Evolutionary conservation across 768 basidiomycete species (phyloP).

Genomic region (Hydnum rufescens): DNA sequence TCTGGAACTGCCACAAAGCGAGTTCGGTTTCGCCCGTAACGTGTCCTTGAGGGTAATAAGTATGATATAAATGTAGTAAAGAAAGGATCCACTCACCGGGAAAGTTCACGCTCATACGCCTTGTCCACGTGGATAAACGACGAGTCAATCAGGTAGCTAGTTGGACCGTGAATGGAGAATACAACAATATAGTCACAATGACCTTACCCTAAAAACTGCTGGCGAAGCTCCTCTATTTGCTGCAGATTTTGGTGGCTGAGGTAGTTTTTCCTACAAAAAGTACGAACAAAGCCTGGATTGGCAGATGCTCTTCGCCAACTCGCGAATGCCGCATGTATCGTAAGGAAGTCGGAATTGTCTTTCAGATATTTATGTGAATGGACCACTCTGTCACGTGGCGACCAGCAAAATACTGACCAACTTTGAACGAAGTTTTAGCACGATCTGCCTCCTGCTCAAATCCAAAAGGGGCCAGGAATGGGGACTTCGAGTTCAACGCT

Average conservation of each 20-base stretch:
- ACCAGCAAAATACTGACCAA: conserved; percentile 28
- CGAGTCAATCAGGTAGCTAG: conserved; percentile 74
- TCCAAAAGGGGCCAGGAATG: conserved; percentile 79
- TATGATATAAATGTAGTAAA: conserved; percentile 1
- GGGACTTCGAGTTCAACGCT: conserved; percentile 78
- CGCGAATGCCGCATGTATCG: conserved; percentile 74
- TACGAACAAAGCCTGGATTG: conserved; percentile 38
- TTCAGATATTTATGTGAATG: neutral
- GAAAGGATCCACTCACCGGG: conserved; percentile 24
- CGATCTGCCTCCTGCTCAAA: conserved; percentile 70
- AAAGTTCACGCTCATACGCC: conserved; percentile 48
- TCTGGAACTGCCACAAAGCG: conserved; percentile 60
- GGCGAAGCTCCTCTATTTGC: conserved; percentile 90
- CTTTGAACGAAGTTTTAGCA: conserved; percentile 61
- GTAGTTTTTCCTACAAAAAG: conserved; percentile 64
- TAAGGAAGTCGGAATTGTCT: conserved; percentile 93
- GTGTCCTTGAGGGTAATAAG: conserved; percentile 36
- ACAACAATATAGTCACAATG: conserved; percentile 10
- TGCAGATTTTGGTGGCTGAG: conserved; percentile 83
- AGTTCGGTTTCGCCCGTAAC: conserved; percentile 52
- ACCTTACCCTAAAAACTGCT: conserved; percentile 58
- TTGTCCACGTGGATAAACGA: conserved; percentile 55
- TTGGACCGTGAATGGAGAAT: conserved; percentile 5
- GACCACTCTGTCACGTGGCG: neutral
- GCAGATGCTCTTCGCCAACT: conserved; percentile 66